A percentile compares a stretch with the other conserved stretches of the same genome.
These are phyloP conservation scores for Dipodascopsis tothii DNA, from an alignment of 805 yeast genomes.

Conservation along the genomic window DNA sequence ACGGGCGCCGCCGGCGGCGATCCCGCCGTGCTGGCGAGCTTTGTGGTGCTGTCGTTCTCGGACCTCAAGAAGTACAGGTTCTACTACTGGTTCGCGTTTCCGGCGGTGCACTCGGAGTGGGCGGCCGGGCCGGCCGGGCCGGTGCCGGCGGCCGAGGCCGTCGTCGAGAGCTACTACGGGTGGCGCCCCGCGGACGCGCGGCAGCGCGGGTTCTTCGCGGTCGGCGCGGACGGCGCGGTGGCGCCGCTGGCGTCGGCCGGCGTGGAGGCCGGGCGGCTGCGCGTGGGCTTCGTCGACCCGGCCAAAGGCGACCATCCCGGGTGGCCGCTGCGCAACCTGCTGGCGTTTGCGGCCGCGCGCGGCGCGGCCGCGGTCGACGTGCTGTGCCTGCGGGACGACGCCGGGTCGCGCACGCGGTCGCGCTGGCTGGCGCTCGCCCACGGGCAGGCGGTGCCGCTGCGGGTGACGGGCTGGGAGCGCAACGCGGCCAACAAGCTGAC, in stretches of 20 bases:
- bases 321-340: conserved; percentile 51
- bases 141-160: neutral
- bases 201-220: conserved; percentile 13
- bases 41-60: conserved; percentile 60
- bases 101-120: conserved; percentile 56
- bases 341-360: conserved; percentile 40
- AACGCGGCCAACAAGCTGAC: conserved; percentile 55
- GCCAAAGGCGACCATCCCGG: conserved; percentile 38
- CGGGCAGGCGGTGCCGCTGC: conserved; percentile 28
- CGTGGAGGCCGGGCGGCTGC: neutral
- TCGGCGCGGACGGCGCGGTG: neutral
- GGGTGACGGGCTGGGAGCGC: conserved; percentile 84
- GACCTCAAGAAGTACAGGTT: conserved; percentile 85
- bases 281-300: conserved; percentile 36
- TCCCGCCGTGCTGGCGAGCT: conserved; percentile 39
- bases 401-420: conserved; percentile 20
- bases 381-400: conserved; percentile 35
- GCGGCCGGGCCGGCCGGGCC: conserved; percentile 5
- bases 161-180: conserved; percentile 11
- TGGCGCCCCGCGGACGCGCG: conserved; percentile 5
- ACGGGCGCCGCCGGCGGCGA: conserved; percentile 34
- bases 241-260: neutral
- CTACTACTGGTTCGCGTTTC: conserved; percentile 84
- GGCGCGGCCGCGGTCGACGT: conserved; percentile 35
- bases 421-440: conserved; percentile 26